Evolutionary conservation across 345 rosid species (phyloP), one percentile per base, ranked within the genome.

Genomic region (Leavenworthia alabamica): DNA sequence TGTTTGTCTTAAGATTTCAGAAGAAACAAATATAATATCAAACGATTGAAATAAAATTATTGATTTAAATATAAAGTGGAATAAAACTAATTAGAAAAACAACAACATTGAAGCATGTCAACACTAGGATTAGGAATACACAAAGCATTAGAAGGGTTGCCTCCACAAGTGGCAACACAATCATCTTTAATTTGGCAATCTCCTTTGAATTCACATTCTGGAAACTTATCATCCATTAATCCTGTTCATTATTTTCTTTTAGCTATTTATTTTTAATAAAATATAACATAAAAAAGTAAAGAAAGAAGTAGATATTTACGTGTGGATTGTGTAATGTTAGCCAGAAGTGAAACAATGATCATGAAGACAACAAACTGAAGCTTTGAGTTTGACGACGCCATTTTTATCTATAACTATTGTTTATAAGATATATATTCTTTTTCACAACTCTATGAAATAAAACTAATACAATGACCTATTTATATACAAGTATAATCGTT

Each of bases 121-220:
- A 47, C 56, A 15, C 6, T 37, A 19, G 64, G 71, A 66, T 66
- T 56, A 56, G 71, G 57, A 14, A 66, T 47, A 28, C 64, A 56
- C 17, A 65, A n/a, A n/a, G 70, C 28, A 17, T 22, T 28, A 28
- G n/a, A 45, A 46, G 57, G 71, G 12, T 45, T 56, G 56, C 71
- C 71, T 35, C 56, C 71, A 37, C 71, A 66, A 7, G 24, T 46
- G 9, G 12, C 42, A 5, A 56, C 17, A 28, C 71, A 66, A 47
- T 66, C 64, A 24, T 37, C 31, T 47, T 47, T 47, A 26, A 27
- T 4, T 2, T 20, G 57, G 41, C 71, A 66, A 49, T 48, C 23
- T 36, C 71, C 64, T 56, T 56, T 66, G 9, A 66, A 66, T 46
- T 66, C 64, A 27, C 71, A 66, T 36, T 26, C 17, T 56, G 49